phyloP scores from a whole-genome alignment of 208 protist species.

The Leishmania braziliensis region DNA sequence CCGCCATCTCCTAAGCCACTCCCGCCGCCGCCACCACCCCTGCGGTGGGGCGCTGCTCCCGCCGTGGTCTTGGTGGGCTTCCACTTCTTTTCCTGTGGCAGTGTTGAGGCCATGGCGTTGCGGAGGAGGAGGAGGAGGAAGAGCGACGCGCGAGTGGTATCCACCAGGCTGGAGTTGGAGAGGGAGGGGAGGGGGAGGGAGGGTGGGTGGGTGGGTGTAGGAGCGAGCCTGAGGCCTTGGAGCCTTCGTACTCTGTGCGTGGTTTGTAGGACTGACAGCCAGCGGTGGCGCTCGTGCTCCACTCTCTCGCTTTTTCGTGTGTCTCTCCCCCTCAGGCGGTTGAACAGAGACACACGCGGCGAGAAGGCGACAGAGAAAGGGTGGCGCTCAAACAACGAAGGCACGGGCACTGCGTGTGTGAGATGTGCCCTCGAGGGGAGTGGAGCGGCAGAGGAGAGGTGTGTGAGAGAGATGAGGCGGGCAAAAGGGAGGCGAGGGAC shows the following conservation, averaged over 20 bases:
- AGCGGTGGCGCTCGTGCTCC: not conserved
- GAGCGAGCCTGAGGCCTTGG: not conserved
- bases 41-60: not conserved
- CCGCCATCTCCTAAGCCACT: not conserved
- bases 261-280: not conserved
- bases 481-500: not conserved
- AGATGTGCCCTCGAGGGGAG: not conserved
- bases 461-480: not conserved
- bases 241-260: not conserved
- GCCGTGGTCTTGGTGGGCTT: not conserved
- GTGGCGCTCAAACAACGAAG: not conserved
- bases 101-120: conserved; percentile 10
- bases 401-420: not conserved
- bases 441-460: not conserved
- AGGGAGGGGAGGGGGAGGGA: not conserved
- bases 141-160: not conserved
- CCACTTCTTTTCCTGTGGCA: conserved; percentile 7
- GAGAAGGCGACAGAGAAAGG: not conserved
- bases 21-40: not conserved
- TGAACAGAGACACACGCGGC: not conserved
- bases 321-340: not conserved
- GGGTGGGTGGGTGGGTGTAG: not conserved
- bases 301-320: not conserved
- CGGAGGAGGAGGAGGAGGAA: not conserved
- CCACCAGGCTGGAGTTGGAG: not conserved